These are phyloP conservation scores for Paracorniculantispora psalliotae DNA, from an alignment of 2,329 filamentous ascomycete species.

Conservation along the genomic window DNA sequence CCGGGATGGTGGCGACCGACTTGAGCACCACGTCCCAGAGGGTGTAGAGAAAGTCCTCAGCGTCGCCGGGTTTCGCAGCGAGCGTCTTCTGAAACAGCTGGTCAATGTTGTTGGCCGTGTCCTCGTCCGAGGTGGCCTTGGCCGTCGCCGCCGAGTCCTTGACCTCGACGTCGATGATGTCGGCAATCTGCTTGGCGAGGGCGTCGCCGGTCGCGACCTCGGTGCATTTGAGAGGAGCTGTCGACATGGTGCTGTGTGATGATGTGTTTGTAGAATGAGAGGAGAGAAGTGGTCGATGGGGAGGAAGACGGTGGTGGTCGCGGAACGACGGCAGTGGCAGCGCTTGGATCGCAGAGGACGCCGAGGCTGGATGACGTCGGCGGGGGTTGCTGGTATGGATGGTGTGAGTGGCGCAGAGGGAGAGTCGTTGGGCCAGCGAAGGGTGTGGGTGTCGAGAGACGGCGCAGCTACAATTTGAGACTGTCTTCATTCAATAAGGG, in stretches of 20 bases:
- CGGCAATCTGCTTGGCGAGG: conserved; percentile 16
- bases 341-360: neutral
- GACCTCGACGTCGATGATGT: conserved; percentile 22
- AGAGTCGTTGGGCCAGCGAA: neutral
- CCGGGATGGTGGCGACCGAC: conserved; percentile 23
- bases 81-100: conserved; percentile 18
- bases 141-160: conserved; percentile 13
- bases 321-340: neutral
- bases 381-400: neutral
- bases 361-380: conserved; percentile 9
- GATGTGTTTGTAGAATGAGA: neutral
- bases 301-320: neutral
- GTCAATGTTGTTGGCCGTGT: conserved; percentile 23
- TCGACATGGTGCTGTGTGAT: neutral
- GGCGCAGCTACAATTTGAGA: neutral
- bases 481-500: neutral
- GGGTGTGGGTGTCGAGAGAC: neutral
- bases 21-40: conserved; percentile 25
- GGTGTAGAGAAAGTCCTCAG: conserved; percentile 23
- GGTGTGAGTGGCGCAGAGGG: neutral
- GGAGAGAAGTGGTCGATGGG: neutral
- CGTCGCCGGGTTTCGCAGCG: conserved; percentile 16
- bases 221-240: conserved; percentile 8
- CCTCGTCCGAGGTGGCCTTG: conserved; percentile 16
- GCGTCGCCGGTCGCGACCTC: conserved; percentile 6